Evolutionary conservation across 164 flowering plant species (phyloP).

Genomic region (Akebia trifoliata): DNA sequence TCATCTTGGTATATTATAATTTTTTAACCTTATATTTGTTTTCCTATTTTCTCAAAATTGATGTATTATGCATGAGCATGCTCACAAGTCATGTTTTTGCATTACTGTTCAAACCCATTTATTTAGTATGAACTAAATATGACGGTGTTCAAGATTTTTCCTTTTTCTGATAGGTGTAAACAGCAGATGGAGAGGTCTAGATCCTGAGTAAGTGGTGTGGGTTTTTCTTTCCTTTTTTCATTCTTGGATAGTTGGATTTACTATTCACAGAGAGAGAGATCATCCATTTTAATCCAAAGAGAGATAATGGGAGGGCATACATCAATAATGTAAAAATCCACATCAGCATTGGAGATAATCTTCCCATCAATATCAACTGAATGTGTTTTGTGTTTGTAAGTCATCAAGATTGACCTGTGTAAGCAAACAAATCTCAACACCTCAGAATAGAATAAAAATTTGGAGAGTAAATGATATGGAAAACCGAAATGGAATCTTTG

Average conservation of each 20-base stretch:
- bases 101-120: no score
- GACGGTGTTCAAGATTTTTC: no score
- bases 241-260: not conserved
- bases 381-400: constrained; percentile 96
- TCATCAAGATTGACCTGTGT: constrained; percentile 90
- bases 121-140: no score
- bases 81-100: no score
- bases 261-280: not conserved
- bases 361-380: constrained; percentile 74
- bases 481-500: constrained; percentile 1
- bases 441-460: not conserved
- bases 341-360: constrained; percentile 76
- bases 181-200: no score
- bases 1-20: not conserved
- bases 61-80: not conserved
- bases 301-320: constrained; percentile 33
- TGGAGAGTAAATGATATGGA: not conserved
- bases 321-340: constrained; percentile 83
- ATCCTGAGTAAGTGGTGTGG: no score
- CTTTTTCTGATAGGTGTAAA: no score
- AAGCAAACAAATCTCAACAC: constrained; percentile 5
- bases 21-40: not conserved
- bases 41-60: no score
- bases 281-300: not conserved
- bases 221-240: not conserved